Conservation (phyloP, 2,329 filamentous ascomycete species). For the Beauveria australis region DNA sequence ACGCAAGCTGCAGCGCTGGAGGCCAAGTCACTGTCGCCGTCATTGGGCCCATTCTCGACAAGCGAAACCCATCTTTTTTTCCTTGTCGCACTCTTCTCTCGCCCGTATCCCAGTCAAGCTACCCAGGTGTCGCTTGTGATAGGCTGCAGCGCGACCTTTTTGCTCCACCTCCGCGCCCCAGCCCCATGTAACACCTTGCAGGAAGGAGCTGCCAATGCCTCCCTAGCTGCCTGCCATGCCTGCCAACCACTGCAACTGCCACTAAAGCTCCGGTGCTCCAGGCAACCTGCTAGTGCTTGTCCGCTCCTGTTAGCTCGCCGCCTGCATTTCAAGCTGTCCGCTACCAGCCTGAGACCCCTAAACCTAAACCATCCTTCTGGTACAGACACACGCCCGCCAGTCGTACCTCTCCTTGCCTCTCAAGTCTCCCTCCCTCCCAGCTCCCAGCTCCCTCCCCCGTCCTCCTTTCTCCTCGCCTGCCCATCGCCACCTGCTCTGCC, state of each 20-base stretch:
- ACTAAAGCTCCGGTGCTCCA: background rate
- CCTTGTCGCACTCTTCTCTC: background rate
- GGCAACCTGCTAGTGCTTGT: background rate
- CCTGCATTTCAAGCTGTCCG: background rate
- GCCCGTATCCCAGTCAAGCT: background rate
- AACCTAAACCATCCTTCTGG: background rate
- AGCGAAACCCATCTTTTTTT: slow-evolving; percentile 1
- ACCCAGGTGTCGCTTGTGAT: background rate
- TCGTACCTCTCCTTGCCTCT: background rate
- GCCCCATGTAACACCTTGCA: background rate
- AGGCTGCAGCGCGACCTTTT: background rate
- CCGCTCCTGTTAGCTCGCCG: background rate
- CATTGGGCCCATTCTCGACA: slow-evolving; percentile 1
- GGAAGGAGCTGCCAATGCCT: background rate
- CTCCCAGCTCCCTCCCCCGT: background rate
- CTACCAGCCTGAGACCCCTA: background rate
- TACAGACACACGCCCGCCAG: background rate
- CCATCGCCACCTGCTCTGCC: slow-evolving; percentile 7
- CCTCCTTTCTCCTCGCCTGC: slow-evolving; percentile 3
- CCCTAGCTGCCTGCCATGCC: background rate
- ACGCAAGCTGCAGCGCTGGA: too few relatives aligned
- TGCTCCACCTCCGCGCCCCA: background rate
- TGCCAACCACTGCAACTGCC: background rate
- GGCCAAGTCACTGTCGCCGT: background rate
- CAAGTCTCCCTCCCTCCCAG: background rate